Evolutionary conservation across 306 rosid genomes (phyloP), one percentile per base, ranked within the genome.

Genomic region (Purshia tridentata): DNA sequence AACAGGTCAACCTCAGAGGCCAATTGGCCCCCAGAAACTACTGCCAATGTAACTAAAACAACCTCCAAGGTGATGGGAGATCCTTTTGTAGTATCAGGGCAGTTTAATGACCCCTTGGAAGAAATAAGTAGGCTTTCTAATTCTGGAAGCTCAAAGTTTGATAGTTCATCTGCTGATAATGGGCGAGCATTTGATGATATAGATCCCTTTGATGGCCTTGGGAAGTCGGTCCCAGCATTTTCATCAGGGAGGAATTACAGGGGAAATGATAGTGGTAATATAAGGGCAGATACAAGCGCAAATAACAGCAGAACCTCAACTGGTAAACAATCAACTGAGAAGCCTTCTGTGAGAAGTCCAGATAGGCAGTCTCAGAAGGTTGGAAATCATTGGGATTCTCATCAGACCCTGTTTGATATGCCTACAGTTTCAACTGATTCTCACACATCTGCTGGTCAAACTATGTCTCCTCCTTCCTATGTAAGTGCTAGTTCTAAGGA

Each of bases 191-290:
- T 81, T 76, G 96, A 90, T 77, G 87, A 88, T 81, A 62, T 84
- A 18, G 93, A 95, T 80, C 99, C 99, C 60, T 95, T 95, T 84
- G 91, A 81, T 2, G 89, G 89, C 71, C 99, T 95, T 79, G 89
- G 96, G 45, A 87, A 84, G 81, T 84, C 99, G 65, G 82, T 87
- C 67, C 88, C 98, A 6, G 79, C 97, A 66, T 86, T 90, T 85
- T 85, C 90, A 64, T 82, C 92, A 4, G 98, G 85, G 72, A 84
- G 82, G 76, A 89, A 74, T 77, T 86, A 76, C 65, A 94, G 75
- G 78, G 80, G 72, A 69, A 91, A 80, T 79, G 92, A 77, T 59
- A 81, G 81, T 56, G 86, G 83, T 75, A 87, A 84, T 76, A 59
- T 86, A 57, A 83, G 83, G 80, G 71, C 81, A 73, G 86, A 88